phyloP scores from a whole-genome alignment of 2,329 filamentous ascomycete genomes.

The Stachybotrys echinatus region DNA sequence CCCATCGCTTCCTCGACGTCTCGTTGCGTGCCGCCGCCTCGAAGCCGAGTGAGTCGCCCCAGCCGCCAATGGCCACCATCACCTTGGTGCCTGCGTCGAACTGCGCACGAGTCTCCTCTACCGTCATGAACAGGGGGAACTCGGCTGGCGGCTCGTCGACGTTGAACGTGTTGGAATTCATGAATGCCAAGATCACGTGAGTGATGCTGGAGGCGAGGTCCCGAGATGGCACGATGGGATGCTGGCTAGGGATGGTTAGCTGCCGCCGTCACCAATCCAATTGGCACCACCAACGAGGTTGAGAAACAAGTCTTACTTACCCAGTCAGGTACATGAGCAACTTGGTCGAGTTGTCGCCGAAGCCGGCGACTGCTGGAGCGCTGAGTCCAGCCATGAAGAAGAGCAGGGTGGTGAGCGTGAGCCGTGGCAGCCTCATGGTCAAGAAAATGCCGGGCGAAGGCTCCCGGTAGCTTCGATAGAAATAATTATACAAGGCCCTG shows the following conservation, averaged over 20 bases:
- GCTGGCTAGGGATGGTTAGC: slow-evolving; percentile 31
- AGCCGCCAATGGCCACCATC: slow-evolving; percentile 68
- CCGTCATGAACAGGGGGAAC: slow-evolving; percentile 50
- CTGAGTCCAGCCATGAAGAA: background rate
- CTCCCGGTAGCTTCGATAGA: too few relatives aligned
- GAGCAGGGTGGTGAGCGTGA: background rate
- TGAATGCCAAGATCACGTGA: slow-evolving; percentile 54
- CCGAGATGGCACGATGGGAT: slow-evolving; percentile 33
- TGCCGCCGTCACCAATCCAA: background rate
- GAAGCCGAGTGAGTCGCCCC: slow-evolving; percentile 65
- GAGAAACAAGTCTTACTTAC: slow-evolving; percentile 19
- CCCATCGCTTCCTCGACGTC: slow-evolving; percentile 50
- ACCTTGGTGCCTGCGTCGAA: slow-evolving; percentile 53
- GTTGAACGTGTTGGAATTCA: slow-evolving; percentile 49
- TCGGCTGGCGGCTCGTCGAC: slow-evolving; percentile 22
- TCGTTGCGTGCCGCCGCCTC: slow-evolving; percentile 48
- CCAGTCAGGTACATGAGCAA: slow-evolving; percentile 46
- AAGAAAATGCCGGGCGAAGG: background rate
- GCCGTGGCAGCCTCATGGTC: background rate
- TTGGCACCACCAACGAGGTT: background rate
- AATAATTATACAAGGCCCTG: too few relatives aligned
- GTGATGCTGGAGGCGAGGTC: slow-evolving; percentile 40
- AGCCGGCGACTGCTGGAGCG: background rate
- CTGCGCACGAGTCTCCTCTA: slow-evolving; percentile 39
- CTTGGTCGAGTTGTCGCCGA: background rate